Evolutionary conservation across 106 monocot genomes (phyloP), one percentile per base, ranked within the genome.

Genomic region (Iris macrosiphon): DNA sequence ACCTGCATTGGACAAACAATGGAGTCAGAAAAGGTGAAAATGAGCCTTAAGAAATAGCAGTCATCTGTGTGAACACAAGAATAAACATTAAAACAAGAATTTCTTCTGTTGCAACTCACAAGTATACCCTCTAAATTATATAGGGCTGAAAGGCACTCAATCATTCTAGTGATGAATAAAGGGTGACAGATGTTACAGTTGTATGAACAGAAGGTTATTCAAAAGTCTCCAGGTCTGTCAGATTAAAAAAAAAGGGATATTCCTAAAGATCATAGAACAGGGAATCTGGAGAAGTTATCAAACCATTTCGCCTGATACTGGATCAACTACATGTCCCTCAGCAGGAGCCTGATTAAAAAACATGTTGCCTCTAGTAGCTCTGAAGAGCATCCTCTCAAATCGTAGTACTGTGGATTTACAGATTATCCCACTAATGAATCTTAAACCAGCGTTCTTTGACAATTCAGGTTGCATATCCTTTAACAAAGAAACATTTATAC

Each of bases 341-440:
- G 96, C 90, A 60, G 90, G 90, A 58, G 78, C 86, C 24, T 90
- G 96, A 64, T 98, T 87, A 49, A 91, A 91, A 72, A 78, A 84
- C 96, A 98, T 91, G 73, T 98, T 98, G 52, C 96, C 96, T 45
- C 96, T 82, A 40, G 96, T 98, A 55, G 96, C 80, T 83, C 96
- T 76, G 70, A 98, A 98, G 26, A 98, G 90, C 90, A 98, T 91
- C 61, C 96, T 78, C 59, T 98, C 96, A 75, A 98, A 98, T 47
- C 24, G 72, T 37, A 87, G 31, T 59, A 72, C 77, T 52, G 90
- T 98, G 1, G 77, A 79, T 64, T 90, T 83, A 32, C 83, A 83
- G 19, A 98, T 98, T 48, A 98, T 98, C 37, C 96, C 96, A 71
- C 91, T 80, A 57, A 98, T 73, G 70, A 98, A 98, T 66, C 83